Conservation (phyloP, 208 protist species). For the Angomonas deanei region DNA sequence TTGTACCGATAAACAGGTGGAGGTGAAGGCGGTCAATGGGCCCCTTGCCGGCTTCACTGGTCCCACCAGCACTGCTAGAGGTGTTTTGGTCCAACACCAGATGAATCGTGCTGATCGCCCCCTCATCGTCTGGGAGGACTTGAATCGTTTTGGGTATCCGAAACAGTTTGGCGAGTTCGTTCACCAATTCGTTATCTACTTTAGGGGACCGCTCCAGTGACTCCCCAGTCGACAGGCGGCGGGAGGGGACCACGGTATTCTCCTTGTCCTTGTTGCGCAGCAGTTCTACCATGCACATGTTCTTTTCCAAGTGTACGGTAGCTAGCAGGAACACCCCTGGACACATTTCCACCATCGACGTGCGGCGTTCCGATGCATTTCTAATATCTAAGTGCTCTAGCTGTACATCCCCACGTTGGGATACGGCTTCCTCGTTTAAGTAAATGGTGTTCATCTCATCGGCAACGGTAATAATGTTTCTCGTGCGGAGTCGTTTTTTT, state of each 20-base stretch:
- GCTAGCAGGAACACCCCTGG: conserved; percentile 53
- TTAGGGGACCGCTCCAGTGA: no score
- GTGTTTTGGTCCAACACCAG: conserved; percentile 32
- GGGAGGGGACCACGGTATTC: no score
- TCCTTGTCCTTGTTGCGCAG: no score
- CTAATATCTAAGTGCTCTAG: neutral
- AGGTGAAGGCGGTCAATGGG: conserved; percentile 37
- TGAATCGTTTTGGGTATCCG: conserved; percentile 45
- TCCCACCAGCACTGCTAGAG: neutral
- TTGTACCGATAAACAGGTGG: conserved; percentile 83
- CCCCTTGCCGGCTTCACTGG: neutral
- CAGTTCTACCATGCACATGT: conserved; percentile 58
- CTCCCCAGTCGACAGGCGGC: no score
- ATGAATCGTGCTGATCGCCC: conserved; percentile 50
- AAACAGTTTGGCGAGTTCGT: conserved; percentile 28
- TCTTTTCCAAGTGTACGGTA: conserved; percentile 28
- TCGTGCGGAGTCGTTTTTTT: neutral
- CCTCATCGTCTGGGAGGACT: conserved; percentile 58
- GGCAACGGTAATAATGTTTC: neutral
- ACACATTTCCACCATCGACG: conserved; percentile 34
- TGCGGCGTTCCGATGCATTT: neutral
- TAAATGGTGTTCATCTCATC: neutral
- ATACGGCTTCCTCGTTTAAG: neutral
- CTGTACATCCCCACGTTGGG: neutral
- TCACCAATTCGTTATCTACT: neutral